Evolutionary conservation across 2,329 filamentous ascomycete genomes (phyloP).

Genomic region (Clarireedia monteithiana): DNA sequence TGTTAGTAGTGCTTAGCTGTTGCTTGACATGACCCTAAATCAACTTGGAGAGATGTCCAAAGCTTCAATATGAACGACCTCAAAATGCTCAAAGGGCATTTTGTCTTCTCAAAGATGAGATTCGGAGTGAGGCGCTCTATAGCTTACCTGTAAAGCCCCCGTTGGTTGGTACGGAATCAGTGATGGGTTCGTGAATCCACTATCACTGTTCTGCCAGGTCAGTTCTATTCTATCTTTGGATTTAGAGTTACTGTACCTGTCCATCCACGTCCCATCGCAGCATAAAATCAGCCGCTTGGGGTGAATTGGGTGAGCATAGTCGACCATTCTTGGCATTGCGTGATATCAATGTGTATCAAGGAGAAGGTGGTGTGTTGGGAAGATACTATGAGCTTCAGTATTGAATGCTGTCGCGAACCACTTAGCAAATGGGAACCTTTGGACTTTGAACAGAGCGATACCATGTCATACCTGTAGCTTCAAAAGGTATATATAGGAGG

Average conservation of each 20-base stretch:
- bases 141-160: constrained; percentile 33
- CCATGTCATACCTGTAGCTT: constrained; percentile 1
- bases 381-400: neutral
- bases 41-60: neutral
- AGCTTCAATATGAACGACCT: neutral
- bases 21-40: neutral
- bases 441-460: neutral
- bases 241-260: constrained; percentile 14
- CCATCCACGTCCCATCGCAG: constrained; percentile 29
- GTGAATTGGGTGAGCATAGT: neutral
- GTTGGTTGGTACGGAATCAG: constrained; percentile 49
- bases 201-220: constrained; percentile 16
- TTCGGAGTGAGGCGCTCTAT: neutral
- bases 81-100: neutral
- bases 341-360: neutral
- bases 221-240: constrained; percentile 1
- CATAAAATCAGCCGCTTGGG: constrained; percentile 26
- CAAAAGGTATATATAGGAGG: neutral
- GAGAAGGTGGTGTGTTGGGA: neutral
- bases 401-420: neutral
- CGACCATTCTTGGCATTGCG: neutral
- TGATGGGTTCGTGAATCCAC: constrained; percentile 25
- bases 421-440: neutral
- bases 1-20: neutral
- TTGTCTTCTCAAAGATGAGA: neutral